Evolutionary conservation across 2,329 filamentous ascomycete genomes (phyloP), one percentile per base, ranked within the genome.

Genomic region (Penicillium oxalicum): DNA sequence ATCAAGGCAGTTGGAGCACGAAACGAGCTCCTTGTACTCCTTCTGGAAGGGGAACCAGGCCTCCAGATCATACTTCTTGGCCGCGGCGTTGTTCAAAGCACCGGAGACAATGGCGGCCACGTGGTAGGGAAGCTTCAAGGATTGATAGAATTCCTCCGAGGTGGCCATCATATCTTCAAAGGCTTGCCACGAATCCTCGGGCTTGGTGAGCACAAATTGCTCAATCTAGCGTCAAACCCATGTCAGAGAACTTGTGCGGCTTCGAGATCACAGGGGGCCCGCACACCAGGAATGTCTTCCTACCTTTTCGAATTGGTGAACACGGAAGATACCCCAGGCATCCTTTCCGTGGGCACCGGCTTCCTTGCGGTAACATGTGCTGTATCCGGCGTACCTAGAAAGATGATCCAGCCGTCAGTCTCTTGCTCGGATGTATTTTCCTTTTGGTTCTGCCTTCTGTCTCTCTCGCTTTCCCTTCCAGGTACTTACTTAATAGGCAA

Each of bases 21-120:
- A 95, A 44, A 97, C 93, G 27, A 98, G 81, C 74, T 97, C 93
- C 75, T 97, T 97, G 80, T 97, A 98, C 72, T 97, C 93, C 61
- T 87, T 87, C 70, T 97, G 91, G 77, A 87, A 94, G 12, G 89
- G 90, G 70, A 95, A 95, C 88, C 90, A 95, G 2, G 93, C 91
- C 70, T 98, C 93, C 24, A 98, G 79, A 65, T 98, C 93, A 68
- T 86, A 91, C 74, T 98, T 98, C 79, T 95, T 96, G 27, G 88
- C 77, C 4, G 85, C 85, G 1, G 87, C 87, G 61, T 91, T 94
- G 74, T 95, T 95, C 62, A 98, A 74, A 0, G 93, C 93, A 4
- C 91, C 91, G n/a, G 89, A 95, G 49, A 97, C 93, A 56, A 98
- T 98, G 46, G 86, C 84, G 8, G 97, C 88, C 18, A 98, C 83